phyloP scores from a whole-genome alignment of 257 asterid species.

The Cruciata laevipes region DNA sequence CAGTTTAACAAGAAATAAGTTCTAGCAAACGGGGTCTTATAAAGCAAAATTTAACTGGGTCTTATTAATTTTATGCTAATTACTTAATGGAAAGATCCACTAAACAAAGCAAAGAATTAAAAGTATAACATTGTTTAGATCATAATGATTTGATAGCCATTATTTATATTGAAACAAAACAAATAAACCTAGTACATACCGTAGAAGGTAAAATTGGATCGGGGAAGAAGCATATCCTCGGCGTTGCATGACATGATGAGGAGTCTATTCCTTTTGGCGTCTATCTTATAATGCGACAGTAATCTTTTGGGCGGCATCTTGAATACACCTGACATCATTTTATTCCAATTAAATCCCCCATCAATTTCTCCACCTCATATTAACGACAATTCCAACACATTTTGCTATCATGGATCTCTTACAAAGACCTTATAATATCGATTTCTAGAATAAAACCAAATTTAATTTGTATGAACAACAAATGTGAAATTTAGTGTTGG shows the following conservation, averaged over 20 bases:
- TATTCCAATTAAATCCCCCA: neutral
- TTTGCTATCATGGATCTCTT: neutral
- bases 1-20: too few relatives aligned
- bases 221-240: constrained; percentile 97
- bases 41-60: too few relatives aligned
- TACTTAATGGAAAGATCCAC: neutral
- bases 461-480: neutral
- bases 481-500: neutral
- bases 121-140: too few relatives aligned
- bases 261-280: constrained; percentile 52
- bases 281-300: constrained; percentile 90
- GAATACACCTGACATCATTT: constrained; percentile 56
- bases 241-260: constrained; percentile 88
- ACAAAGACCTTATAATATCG: too few relatives aligned
- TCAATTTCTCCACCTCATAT: neutral
- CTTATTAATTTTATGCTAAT: too few relatives aligned
- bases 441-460: too few relatives aligned
- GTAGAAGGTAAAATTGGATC: constrained; percentile 73
- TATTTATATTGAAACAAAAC: too few relatives aligned
- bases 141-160: too few relatives aligned
- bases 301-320: constrained; percentile 85
- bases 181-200: constrained; percentile 33
- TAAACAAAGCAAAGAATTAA: too few relatives aligned
- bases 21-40: too few relatives aligned
- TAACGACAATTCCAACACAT: neutral